phyloP scores from a whole-genome alignment of 305 asterid species.

The Plantago coronopus region DNA sequence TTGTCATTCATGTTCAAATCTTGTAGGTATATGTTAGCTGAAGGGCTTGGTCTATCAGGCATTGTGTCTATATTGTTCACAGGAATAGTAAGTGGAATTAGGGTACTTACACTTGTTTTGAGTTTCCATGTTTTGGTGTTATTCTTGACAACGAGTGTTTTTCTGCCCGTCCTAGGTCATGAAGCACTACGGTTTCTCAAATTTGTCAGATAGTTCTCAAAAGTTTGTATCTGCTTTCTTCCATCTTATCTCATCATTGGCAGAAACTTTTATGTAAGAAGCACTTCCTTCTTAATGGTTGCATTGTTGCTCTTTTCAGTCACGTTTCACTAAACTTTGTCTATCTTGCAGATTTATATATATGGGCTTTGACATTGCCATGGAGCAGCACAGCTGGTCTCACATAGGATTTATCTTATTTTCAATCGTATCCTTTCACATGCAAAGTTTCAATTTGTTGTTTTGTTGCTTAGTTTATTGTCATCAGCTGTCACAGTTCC shows the following conservation, averaged over 20 bases:
- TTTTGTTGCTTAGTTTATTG: slow-evolving; percentile 20
- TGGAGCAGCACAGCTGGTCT: slow-evolving; percentile 99
- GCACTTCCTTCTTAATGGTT: slow-evolving; percentile 15
- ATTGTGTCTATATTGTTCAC: slow-evolving; percentile 95
- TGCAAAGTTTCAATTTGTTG: slow-evolving; percentile 13
- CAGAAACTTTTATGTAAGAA: slow-evolving; percentile 93
- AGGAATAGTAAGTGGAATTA: slow-evolving; percentile 76
- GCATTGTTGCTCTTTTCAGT: slow-evolving; percentile 21
- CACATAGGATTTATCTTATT: slow-evolving; percentile 95
- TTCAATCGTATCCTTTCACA: slow-evolving; percentile 85
- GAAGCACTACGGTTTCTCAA: slow-evolving; percentile 90
- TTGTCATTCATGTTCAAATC: slow-evolving; percentile 25
- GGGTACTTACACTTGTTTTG: slow-evolving; percentile 15
- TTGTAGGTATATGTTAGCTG: slow-evolving; percentile 88
- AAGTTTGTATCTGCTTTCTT: slow-evolving; percentile 93
- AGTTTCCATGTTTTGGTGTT: slow-evolving; percentile 21
- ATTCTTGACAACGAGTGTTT: slow-evolving; percentile 22
- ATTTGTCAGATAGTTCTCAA: slow-evolving; percentile 93
- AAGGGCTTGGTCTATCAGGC: slow-evolving; percentile 98
- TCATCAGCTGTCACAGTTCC: slow-evolving; percentile 29
- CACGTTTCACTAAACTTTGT: slow-evolving; percentile 23
- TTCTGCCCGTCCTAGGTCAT: slow-evolving; percentile 59
- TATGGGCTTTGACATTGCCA: slow-evolving; percentile 98
- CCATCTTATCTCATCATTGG: slow-evolving; percentile 92
- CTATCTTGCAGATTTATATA: slow-evolving; percentile 76